These are phyloP conservation scores for Penicillium sp. DNA, from an alignment of 2,329 filamentous ascomycete genomes.

Conservation along the genomic window DNA sequence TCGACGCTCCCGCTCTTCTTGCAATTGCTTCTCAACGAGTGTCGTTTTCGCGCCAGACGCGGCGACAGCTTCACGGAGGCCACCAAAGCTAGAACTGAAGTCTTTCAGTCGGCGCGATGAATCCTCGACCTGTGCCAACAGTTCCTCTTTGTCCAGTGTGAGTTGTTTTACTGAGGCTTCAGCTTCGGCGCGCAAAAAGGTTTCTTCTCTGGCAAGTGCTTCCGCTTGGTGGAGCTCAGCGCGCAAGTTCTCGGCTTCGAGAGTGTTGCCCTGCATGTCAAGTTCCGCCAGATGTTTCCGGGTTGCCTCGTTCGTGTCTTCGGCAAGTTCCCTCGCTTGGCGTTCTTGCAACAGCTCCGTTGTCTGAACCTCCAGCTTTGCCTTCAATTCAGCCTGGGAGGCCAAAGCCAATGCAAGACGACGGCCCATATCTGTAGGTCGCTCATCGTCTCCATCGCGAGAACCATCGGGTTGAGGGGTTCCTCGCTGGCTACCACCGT, in stretches of 20 bases:
- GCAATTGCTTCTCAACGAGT: slow-evolving; percentile 73
- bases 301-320: slow-evolving; percentile 80
- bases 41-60: slow-evolving; percentile 75
- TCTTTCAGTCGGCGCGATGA: slow-evolving; percentile 66
- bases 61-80: slow-evolving; percentile 72
- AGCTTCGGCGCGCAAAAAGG: slow-evolving; percentile 73
- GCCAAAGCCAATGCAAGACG: slow-evolving; percentile 81
- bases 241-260: slow-evolving; percentile 81
- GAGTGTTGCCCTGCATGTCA: slow-evolving; percentile 77
- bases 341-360: slow-evolving; percentile 77
- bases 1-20: slow-evolving; percentile 72
- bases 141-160: slow-evolving; percentile 80
- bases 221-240: slow-evolving; percentile 80
- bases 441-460: slow-evolving; percentile 61
- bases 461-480: slow-evolving; percentile 53
- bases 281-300: slow-evolving; percentile 81
- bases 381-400: slow-evolving; percentile 75
- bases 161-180: slow-evolving; percentile 71
- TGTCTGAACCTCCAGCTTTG: slow-evolving; percentile 67
- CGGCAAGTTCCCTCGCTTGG: slow-evolving; percentile 76
- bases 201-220: slow-evolving; percentile 75
- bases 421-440: slow-evolving; percentile 71
- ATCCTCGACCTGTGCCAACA: slow-evolving; percentile 67
- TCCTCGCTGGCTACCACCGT: slow-evolving; percentile 65
- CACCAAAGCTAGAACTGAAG: slow-evolving; percentile 68